Evolutionary conservation across 2,329 filamentous ascomycete genomes (phyloP), one percentile per base, ranked within the genome.

Genomic region (Beauveria scarabaeidicola): DNA sequence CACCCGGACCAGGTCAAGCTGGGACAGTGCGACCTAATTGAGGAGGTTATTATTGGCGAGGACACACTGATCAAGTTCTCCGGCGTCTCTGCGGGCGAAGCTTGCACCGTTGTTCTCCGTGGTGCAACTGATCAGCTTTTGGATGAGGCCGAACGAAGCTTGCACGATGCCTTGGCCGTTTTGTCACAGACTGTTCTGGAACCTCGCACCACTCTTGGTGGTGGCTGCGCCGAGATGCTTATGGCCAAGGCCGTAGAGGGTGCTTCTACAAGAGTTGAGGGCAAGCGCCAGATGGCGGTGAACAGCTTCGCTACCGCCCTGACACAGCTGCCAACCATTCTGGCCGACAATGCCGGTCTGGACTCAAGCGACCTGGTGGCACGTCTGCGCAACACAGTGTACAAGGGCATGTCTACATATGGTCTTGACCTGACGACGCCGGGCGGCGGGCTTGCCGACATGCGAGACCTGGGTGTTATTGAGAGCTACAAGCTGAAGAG

Each of bases 401-500:
- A 97, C 78, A 90, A 94, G 64, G 94, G 94, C 64, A 86, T 96
- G 83, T 91, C 87, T 54, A 96, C 88, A 62, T 96, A 93, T 58
- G 94, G 94, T 21, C 78, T 99, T 64, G 94, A 99, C 70, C 78
- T 99, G 63, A 80, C 89, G 76, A 91, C 88, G 1, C 92, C 93
- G 2, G 93, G 94, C 44, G 94, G 94, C 61, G 92, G 91, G 48
- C 91, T 99, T 69, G 83, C 90, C 13, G 94, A 99, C 70, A 99
- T 99, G 94, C 84, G 93, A 58, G 91, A 99, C 68, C 73, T 96
- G 52, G 94, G 94, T 48, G 92, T 99, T 29, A 88, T 99, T 66
- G 94, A 99, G 78, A 96, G 91, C 74, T 97, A 97, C 81, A 99
- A 99, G 82, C 78, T 99, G 72, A 99, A 99, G 84, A 88, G 86